A percentile compares a stretch with the other conserved stretches of the same genome.
Conservation (phyloP, 1,284 basidiomycete genomes). For the Peniophora sp. region DNA sequence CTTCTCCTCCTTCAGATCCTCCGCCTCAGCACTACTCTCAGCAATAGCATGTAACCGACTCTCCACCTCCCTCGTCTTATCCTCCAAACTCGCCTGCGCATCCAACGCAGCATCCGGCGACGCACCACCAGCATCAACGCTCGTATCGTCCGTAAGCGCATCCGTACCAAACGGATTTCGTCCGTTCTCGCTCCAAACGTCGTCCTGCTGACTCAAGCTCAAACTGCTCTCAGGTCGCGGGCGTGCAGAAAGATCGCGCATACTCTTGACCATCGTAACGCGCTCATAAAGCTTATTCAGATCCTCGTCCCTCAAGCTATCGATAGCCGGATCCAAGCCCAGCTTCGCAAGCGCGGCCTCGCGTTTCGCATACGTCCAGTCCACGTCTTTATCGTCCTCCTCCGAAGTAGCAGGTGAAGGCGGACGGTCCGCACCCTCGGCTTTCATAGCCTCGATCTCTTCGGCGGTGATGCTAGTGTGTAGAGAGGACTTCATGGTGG, state of each 20-base stretch:
- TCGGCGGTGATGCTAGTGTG: constrained; percentile 55
- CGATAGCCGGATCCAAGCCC: constrained; percentile 79
- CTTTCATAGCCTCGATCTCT: constrained; percentile 44
- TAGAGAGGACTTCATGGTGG: constrained; percentile 60
- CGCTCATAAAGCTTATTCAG: constrained; percentile 90
- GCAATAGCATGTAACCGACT: constrained; percentile 67
- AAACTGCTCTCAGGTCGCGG: constrained; percentile 78
- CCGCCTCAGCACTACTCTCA: constrained; percentile 63
- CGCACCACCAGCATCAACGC: constrained; percentile 60
- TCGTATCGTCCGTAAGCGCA: constrained; percentile 78
- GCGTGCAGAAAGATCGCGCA: constrained; percentile 70
- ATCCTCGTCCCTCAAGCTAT: constrained; percentile 88
- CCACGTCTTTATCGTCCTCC: constrained; percentile 67
- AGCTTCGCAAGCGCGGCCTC: constrained; percentile 84
- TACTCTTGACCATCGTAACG: constrained; percentile 86
- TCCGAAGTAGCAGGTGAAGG: constrained; percentile 67
- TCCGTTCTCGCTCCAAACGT: constrained; percentile 77
- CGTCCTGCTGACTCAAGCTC: constrained; percentile 76
- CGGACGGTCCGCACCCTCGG: constrained; percentile 54
- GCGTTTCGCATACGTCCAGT: constrained; percentile 90
- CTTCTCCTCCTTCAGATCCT: constrained; percentile 83
- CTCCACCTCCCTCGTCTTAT: constrained; percentile 40
- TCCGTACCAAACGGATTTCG: constrained; percentile 54
- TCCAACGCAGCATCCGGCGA: constrained; percentile 52
- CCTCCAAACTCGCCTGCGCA: constrained; percentile 62